Evolutionary conservation across 257 asterid species (phyloP).

Genomic region (Anisodus acutangulus): DNA sequence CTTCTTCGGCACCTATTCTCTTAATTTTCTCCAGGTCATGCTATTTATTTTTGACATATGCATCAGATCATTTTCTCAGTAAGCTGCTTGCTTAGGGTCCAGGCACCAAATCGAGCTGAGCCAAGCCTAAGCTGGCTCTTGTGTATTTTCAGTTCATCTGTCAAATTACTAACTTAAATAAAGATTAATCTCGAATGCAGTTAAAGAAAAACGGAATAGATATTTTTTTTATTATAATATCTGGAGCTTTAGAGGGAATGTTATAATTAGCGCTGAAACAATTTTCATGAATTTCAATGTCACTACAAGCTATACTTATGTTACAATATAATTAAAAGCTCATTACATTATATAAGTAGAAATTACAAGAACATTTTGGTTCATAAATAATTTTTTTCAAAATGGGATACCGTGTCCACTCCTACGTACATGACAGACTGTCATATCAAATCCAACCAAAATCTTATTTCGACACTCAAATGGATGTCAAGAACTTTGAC

Average conservation of each 20-base stretch:
- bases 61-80: neutral
- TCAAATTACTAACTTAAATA: neutral
- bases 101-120: neutral
- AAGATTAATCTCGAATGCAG: neutral
- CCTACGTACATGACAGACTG: neutral
- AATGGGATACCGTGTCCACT: neutral
- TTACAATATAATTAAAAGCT: neutral
- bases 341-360: neutral
- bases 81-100: neutral
- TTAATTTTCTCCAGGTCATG: neutral
- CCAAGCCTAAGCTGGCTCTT: neutral
- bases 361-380: neutral
- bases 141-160: neutral
- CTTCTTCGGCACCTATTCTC: slow-evolving; percentile 11
- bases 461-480: neutral
- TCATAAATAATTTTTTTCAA: neutral
- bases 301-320: neutral
- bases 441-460: neutral
- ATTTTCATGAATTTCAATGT: neutral
- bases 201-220: neutral
- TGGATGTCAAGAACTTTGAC: neutral
- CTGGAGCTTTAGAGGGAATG: slow-evolving; percentile 4
- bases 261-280: neutral
- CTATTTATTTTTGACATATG: neutral
- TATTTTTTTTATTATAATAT: neutral